A percentile compares a stretch with the other conserved stretches of the same genome.
These are phyloP conservation scores for Aureobasidium sp. DNA, from an alignment of 2,329 filamentous ascomycete species.

Conservation along the genomic window DNA sequence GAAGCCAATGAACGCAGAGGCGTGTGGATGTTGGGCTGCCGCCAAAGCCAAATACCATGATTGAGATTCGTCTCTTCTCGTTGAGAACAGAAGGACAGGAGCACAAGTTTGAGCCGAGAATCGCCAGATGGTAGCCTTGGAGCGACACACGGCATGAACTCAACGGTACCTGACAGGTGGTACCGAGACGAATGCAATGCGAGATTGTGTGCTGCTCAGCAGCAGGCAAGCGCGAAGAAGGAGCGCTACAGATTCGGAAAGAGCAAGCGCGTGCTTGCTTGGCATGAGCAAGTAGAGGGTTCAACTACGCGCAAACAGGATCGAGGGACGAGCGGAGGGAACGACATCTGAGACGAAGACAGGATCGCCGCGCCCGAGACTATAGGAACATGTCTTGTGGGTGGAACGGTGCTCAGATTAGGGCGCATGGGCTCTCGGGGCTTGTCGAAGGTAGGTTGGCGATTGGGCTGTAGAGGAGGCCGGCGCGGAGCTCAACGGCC, in stretches of 20 bases:
- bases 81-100: background rate
- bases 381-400: background rate
- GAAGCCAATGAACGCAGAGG: slow-evolving; percentile 5
- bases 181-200: slow-evolving; percentile 5
- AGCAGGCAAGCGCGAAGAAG: background rate
- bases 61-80: background rate
- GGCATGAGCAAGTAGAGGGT: background rate
- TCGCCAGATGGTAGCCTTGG: background rate
- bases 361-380: background rate
- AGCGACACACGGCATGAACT: slow-evolving; percentile 1
- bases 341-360: slow-evolving; percentile 1
- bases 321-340: background rate
- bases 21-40: slow-evolving; percentile 2
- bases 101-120: background rate
- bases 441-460: background rate
- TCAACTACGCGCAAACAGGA: background rate
- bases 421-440: background rate
- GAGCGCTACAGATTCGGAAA: slow-evolving; percentile 3
- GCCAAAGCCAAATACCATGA: background rate
- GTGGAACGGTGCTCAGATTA: slow-evolving; percentile 2
- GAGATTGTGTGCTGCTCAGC: background rate
- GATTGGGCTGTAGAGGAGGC: background rate
- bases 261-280: slow-evolving; percentile 8
- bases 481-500: background rate
- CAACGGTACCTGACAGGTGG: background rate